Conservation (phyloP, 345 rosid species). For the Brassica napus region DNA sequence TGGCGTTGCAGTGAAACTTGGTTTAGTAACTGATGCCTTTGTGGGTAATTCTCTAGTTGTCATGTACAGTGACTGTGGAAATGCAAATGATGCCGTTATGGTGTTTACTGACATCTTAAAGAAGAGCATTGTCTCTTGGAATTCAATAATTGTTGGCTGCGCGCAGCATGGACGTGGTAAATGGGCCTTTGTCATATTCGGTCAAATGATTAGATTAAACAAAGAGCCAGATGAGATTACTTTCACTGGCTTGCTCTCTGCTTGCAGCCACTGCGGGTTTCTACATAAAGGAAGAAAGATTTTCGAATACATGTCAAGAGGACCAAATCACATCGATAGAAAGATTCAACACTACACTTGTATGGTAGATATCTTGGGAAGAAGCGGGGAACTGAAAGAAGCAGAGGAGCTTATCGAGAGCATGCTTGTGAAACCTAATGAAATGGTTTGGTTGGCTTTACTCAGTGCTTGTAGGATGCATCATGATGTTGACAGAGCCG, state of each 20-base stretch:
- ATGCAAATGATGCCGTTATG: constrained; percentile 43
- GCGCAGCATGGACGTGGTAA: constrained; percentile 68
- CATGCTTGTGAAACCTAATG: constrained; percentile 57
- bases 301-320: constrained; percentile 49
- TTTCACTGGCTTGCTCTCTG: constrained; percentile 77
- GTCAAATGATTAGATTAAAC: constrained; percentile 57
- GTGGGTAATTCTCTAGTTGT: constrained; percentile 37
- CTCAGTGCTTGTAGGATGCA: constrained; percentile 74
- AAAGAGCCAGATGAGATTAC: constrained; percentile 69
- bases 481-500: constrained; percentile 55
- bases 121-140: constrained; percentile 70
- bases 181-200: constrained; percentile 52
- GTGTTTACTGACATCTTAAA: constrained; percentile 45
- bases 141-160: constrained; percentile 61
- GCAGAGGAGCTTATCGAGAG: constrained; percentile 59
- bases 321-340: constrained; percentile 32
- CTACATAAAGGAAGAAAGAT: constrained; percentile 60
- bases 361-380: constrained; percentile 73
- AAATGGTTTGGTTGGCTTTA: constrained; percentile 64
- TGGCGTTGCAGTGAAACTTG: constrained; percentile 50
- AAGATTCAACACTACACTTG: constrained; percentile 67
- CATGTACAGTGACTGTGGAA: constrained; percentile 49
- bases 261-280: constrained; percentile 74
- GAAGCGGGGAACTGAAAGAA: constrained; percentile 61
- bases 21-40: constrained; percentile 54